Evolutionary conservation across 1,139 yeast species (phyloP).

Genomic region (Cylindricascospora bacillispora): DNA sequence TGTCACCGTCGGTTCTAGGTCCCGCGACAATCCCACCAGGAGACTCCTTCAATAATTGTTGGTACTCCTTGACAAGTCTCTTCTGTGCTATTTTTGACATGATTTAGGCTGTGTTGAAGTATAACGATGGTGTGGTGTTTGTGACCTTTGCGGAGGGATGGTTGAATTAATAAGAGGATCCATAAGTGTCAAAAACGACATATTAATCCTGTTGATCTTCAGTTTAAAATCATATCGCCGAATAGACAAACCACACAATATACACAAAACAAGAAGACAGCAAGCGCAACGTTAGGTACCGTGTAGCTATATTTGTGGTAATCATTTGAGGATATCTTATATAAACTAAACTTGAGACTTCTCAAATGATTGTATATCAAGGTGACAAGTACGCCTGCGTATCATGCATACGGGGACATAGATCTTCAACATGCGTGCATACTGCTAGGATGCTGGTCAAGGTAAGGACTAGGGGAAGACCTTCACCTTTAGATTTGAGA

Average conservation of each 20-base stretch:
- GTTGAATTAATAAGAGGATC: background rate
- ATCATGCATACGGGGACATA: constrained; percentile 84
- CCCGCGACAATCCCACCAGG: constrained; percentile 96
- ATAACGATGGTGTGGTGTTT: background rate
- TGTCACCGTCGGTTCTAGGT: constrained; percentile 68
- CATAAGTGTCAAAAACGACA: background rate
- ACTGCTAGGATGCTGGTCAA: constrained; percentile 66
- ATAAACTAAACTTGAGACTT: no score
- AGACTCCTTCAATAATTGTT: constrained; percentile 71
- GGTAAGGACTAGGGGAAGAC: constrained; percentile 84
- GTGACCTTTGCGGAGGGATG: background rate
- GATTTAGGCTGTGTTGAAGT: no score
- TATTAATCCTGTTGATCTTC: no score
- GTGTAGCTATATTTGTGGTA: no score
- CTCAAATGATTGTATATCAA: constrained; percentile 84
- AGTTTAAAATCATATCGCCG: no score
- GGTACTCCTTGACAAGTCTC: constrained; percentile 76
- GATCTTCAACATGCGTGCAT: constrained; percentile 81
- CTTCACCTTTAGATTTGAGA: constrained; percentile 28
- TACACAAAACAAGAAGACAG: no score
- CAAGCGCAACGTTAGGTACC: no score
- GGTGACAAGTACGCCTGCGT: constrained; percentile 83
- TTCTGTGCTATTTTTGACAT: constrained; percentile 60
- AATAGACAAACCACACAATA: no score
- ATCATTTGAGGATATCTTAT: no score